These are phyloP conservation scores for Podila epigama DNA, from an alignment of 192 early-diverging fungal species.

Conservation along the genomic window DNA sequence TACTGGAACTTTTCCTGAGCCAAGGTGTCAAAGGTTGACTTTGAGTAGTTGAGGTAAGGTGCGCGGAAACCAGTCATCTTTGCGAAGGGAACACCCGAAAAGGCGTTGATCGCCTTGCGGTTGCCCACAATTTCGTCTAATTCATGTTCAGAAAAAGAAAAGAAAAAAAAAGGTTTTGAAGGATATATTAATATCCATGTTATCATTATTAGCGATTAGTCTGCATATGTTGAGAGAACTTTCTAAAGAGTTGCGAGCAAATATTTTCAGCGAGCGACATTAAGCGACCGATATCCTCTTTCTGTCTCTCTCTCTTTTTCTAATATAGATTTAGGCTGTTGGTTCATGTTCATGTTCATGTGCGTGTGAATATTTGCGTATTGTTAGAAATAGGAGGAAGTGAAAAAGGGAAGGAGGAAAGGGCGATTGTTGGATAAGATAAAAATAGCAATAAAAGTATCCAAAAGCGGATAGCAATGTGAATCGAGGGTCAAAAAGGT, in stretches of 20 bases:
- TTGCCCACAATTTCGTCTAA: conserved; percentile 9
- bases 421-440: not conserved
- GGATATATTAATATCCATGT: no score
- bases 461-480: no score
- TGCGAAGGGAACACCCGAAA: conserved; percentile 59
- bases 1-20: conserved; percentile 55
- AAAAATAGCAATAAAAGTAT: not conserved
- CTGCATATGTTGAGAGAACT: no score
- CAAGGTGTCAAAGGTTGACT: conserved; percentile 50
- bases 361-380: no score
- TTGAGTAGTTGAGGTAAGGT: conserved; percentile 63
- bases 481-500: no score
- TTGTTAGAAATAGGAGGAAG: no score
- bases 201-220: not conserved
- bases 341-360: no score
- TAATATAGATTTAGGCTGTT: no score
- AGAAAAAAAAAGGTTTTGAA: not conserved
- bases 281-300: no score
- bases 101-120: conserved; percentile 49
- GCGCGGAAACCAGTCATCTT: conserved; percentile 67
- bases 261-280: no score
- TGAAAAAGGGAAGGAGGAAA: not conserved
- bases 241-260: no score
- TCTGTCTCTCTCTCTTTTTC: no score
- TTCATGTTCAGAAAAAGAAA: not conserved